phyloP scores from a whole-genome alignment of 139 green algal genomes.

The Chlorella sp. region DNA sequence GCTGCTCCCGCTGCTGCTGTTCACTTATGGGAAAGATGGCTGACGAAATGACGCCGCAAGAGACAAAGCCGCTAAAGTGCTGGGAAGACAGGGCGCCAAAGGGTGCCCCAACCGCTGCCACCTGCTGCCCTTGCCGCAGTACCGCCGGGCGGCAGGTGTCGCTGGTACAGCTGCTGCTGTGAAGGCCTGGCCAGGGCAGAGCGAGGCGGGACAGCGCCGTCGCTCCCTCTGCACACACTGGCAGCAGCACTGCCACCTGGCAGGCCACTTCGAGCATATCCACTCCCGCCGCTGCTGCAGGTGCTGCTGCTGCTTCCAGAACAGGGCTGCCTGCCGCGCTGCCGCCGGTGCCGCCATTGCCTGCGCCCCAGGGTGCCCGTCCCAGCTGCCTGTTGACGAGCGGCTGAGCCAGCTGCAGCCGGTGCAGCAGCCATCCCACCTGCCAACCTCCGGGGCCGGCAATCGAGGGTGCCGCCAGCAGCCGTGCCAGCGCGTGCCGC shows the following conservation, averaged over 20 bases:
- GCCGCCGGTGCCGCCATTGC: neutral
- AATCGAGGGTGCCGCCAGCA: constrained; percentile 22
- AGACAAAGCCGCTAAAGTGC: constrained; percentile 61
- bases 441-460: constrained; percentile 12
- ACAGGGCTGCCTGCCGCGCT: neutral
- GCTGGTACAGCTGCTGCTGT: too few relatives aligned
- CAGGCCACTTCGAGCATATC: constrained; percentile 23
- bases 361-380: neutral
- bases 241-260: constrained; percentile 12
- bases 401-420: neutral
- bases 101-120: constrained; percentile 54
- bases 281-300: neutral
- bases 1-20: neutral
- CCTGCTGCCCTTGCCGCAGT: neutral
- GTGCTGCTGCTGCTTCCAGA: neutral
- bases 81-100: constrained; percentile 70
- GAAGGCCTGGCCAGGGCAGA: neutral
- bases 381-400: neutral
- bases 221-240: neutral
- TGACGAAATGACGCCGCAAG: constrained; percentile 51
- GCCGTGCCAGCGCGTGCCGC: neutral
- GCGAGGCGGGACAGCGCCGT: neutral
- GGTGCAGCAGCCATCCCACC: constrained; percentile 17
- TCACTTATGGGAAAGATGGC: neutral
- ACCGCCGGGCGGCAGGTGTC: neutral